phyloP scores from a whole-genome alignment of 176 grass and related monocot genomes.

The Miscanthus lutarioriparius region DNA sequence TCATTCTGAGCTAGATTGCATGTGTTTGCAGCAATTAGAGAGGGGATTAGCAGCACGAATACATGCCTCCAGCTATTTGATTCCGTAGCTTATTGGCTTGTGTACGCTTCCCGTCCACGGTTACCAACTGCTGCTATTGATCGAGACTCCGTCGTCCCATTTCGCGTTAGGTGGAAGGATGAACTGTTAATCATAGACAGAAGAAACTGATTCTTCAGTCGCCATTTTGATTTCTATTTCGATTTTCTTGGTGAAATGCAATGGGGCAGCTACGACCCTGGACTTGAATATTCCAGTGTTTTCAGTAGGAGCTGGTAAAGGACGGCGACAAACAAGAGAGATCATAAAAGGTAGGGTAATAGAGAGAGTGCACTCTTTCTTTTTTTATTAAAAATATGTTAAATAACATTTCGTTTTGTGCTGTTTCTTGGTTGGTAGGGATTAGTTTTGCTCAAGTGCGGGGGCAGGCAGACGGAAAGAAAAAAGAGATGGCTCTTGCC shows the following conservation, averaged over 20 bases:
- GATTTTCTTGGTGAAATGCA: conserved; percentile 30
- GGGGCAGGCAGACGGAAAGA: neutral
- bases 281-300: conserved; percentile 16
- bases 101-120: neutral
- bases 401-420: neutral
- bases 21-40: conserved; percentile 31
- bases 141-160: neutral
- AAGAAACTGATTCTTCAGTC: conserved; percentile 9
- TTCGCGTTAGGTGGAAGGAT: conserved; percentile 43
- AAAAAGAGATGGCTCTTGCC: too few relatives aligned
- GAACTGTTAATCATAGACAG: neutral
- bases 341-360: neutral
- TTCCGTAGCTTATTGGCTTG: conserved; percentile 16
- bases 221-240: neutral
- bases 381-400: neutral
- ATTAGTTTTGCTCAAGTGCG: conserved; percentile 25
- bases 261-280: conserved; percentile 18
- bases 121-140: conserved; percentile 33
- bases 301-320: conserved; percentile 42
- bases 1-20: conserved; percentile 31
- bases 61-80: conserved; percentile 61
- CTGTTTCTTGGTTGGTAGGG: conserved; percentile 9
- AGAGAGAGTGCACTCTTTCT: neutral
- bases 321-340: conserved; percentile 2
- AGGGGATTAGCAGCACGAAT: conserved; percentile 17